These are phyloP conservation scores for Gynostemma pentaphyllum DNA, from an alignment of 306 rosid genomes.

Conservation along the genomic window DNA sequence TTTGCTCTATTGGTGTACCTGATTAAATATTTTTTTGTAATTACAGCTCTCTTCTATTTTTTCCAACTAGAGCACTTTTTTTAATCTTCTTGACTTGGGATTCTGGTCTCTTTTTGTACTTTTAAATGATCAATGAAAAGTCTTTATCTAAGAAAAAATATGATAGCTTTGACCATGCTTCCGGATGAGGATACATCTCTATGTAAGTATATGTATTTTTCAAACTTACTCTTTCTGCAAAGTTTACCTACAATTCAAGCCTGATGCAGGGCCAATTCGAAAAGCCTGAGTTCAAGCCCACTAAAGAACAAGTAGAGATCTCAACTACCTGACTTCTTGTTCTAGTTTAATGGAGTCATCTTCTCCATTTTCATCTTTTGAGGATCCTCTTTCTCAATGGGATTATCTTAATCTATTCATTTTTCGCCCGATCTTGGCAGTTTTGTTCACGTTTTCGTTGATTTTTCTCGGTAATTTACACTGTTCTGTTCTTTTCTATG, in stretches of 20 bases:
- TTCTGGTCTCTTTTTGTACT: no score
- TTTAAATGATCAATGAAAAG: no score
- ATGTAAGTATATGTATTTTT: neutral
- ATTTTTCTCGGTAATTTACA: conserved; percentile 42
- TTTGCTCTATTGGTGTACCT: no score
- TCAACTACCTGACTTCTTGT: neutral
- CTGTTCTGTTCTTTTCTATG: neutral
- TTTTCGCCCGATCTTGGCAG: conserved; percentile 52
- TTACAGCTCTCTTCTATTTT: no score
- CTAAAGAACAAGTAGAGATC: neutral
- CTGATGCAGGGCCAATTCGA: neutral
- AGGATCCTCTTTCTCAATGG: conserved; percentile 23
- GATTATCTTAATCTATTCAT: conserved; percentile 31
- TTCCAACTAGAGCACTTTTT: no score
- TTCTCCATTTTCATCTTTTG: conserved; percentile 8
- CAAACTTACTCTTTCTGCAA: neutral
- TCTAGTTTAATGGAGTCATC: conserved; percentile 22
- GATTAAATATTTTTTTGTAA: no score
- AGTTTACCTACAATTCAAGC: neutral
- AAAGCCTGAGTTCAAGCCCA: neutral
- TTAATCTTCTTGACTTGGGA: no score
- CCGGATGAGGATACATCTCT: neutral
- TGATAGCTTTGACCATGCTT: conserved; percentile 7
- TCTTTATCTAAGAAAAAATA: no score
- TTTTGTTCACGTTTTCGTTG: conserved; percentile 39